Evolutionary conservation across 805 yeast genomes (phyloP), one percentile per base, ranked within the genome.

Genomic region (Scheffersomyces coipomensis): DNA sequence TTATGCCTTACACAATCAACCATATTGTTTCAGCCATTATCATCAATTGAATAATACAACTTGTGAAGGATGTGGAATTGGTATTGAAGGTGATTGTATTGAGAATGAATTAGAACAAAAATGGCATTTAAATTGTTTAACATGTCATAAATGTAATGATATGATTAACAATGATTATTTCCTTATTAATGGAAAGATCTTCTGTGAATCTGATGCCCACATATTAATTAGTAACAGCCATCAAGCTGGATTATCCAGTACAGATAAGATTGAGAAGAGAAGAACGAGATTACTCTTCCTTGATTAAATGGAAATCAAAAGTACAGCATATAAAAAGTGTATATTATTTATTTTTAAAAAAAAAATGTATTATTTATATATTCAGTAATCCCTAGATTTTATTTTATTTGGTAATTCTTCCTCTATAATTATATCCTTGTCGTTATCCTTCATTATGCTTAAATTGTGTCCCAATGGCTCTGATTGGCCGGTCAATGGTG

Each of bases 1-100:
- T 51, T 93, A 90, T 58, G 96, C 86, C 5, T 72, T 79, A 30
- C 70, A 81, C 23, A 95, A 91, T 62, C 54, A 68, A 43, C 97
- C 98, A 11, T 88, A 81, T 61, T 93, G 99, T 67, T 78, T 79
- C 46, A 60, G 64, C 25, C 95, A 91, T 52, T 78, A 79, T 63
- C 98, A 93, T 60, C 66, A 68, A 39, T 69, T 77, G 38, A 93
- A 91, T 58, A 78, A 81, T 35, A 83, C 95, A 0, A 57, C 85
- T 2, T 91, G 99, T 62, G 68, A 69, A 34, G 62, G 71, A 12
- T 91, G 99, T 60, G 69, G 75, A 10, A 49, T 52, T 4, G 96
- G 95, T 22, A 87, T 93, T 34, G 97, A 91, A 58, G 98, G 98
- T 4, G 80, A 79, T 56, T 91, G 98, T 60, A 73, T 91, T 30